Conservation (phyloP, 352 stramenopile genomes). For the Elongisporangium senticosum region DNA sequence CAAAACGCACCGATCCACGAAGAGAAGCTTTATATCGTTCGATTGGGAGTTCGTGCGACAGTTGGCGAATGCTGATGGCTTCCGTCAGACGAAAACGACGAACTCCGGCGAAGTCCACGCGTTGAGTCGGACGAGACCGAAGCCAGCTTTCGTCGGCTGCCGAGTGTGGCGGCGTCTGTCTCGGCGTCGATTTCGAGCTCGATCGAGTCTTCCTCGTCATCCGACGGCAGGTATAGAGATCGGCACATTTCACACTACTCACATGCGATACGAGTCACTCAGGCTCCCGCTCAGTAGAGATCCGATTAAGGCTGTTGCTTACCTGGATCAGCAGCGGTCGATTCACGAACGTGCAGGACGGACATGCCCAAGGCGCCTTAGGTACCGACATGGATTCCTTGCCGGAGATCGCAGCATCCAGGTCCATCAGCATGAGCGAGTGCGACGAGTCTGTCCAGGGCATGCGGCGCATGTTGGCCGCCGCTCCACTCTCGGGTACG, state of each 20-base stretch:
- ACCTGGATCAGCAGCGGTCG: constrained; percentile 48
- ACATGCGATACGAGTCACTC: neutral
- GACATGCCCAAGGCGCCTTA: constrained; percentile 48
- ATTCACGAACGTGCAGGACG: constrained; percentile 68
- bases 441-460: constrained; percentile 36
- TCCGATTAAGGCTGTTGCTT: constrained; percentile 7
- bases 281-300: neutral
- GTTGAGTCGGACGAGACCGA: neutral
- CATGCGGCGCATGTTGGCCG: constrained; percentile 23
- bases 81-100: neutral
- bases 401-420: constrained; percentile 45
- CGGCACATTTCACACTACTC: constrained; percentile 42
- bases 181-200: neutral
- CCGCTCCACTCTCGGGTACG: constrained; percentile 23
- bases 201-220: constrained; percentile 12
- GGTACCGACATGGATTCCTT: constrained; percentile 32
- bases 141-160: neutral
- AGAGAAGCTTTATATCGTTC: neutral
- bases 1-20: neutral
- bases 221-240: constrained; percentile 31
- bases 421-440: constrained; percentile 47
- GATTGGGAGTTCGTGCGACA: neutral
- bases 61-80: neutral
- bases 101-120: neutral
- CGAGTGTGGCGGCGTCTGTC: neutral